Conservation (phyloP, 176 grass and related monocot species). For the Tillandsia leiboldiana region DNA sequence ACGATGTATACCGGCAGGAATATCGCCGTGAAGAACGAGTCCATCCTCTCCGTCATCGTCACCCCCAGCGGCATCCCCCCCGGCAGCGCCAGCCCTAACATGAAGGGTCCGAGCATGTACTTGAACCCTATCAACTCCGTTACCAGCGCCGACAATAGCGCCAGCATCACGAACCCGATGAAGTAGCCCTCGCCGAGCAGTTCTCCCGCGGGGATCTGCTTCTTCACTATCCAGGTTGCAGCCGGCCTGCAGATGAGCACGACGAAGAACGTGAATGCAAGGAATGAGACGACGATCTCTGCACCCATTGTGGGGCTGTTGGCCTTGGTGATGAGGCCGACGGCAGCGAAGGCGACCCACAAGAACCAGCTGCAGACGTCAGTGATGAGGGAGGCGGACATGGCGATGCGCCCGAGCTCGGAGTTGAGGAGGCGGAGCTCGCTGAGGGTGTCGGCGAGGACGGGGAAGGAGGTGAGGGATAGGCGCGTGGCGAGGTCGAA, state of each 20-base stretch:
- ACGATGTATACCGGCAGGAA: slow-evolving; percentile 61
- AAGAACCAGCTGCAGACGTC: slow-evolving; percentile 54
- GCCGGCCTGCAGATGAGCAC: slow-evolving; percentile 31
- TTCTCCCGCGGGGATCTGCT: slow-evolving; percentile 29
- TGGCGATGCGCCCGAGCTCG: slow-evolving; percentile 75
- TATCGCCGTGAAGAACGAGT: slow-evolving; percentile 57
- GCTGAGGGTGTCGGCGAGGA: slow-evolving; percentile 45
- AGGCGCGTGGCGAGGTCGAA: slow-evolving; percentile 41
- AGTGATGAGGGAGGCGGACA: slow-evolving; percentile 57
- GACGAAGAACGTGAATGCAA: slow-evolving; percentile 28
- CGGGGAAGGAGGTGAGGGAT: slow-evolving; percentile 59
- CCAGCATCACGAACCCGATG: slow-evolving; percentile 36
- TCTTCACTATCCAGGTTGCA: slow-evolving; percentile 19
- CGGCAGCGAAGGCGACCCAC: slow-evolving; percentile 13
- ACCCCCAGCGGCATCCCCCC: slow-evolving; percentile 72
- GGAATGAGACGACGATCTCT: slow-evolving; percentile 28
- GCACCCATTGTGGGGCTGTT: slow-evolving; percentile 11
- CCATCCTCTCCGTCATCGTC: slow-evolving; percentile 64
- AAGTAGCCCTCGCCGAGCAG: slow-evolving; percentile 43
- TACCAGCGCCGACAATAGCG: slow-evolving; percentile 41
- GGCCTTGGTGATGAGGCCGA: slow-evolving; percentile 14
- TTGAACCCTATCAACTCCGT: slow-evolving; percentile 62
- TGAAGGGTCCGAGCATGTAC: slow-evolving; percentile 51
- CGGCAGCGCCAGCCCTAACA: slow-evolving; percentile 54
- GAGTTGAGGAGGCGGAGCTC: slow-evolving; percentile 77